These are phyloP conservation scores for Xerophyta viscosa DNA, from an alignment of 106 monocot genomes.

Conservation along the genomic window DNA sequence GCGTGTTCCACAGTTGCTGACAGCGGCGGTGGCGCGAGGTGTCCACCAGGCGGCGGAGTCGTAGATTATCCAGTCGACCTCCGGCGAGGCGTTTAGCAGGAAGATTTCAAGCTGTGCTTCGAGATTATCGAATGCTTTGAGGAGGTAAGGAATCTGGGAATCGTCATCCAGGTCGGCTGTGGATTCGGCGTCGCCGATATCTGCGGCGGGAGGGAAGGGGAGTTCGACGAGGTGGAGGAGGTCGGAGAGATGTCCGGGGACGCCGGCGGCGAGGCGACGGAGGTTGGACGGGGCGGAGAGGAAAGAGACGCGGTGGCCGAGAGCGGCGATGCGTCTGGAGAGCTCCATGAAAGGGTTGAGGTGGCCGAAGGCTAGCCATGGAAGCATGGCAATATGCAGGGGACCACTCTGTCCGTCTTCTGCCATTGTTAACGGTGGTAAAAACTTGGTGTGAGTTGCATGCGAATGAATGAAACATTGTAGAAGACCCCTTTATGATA, in stretches of 20 bases:
- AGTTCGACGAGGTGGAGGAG: background rate
- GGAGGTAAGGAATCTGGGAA: background rate
- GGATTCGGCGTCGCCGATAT: background rate
- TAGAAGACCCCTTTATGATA: no score
- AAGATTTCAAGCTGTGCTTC: background rate
- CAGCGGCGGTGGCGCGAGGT: background rate
- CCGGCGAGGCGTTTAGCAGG: background rate
- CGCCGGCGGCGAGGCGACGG: background rate
- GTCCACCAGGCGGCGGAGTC: background rate
- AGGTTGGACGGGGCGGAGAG: background rate
- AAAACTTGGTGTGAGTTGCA: no score
- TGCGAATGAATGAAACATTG: no score
- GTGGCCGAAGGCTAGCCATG: background rate
- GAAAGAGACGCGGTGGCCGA: slow-evolving; percentile 1
- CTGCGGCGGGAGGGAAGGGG: no score
- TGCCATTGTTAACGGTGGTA: no score
- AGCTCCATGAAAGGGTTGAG: background rate
- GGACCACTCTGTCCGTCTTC: background rate
- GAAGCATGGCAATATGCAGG: slow-evolving; percentile 1
- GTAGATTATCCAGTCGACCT: background rate
- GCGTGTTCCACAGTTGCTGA: background rate
- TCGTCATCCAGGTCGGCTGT: background rate
- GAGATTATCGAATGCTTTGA: background rate
- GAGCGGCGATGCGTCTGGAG: background rate
- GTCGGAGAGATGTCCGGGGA: background rate